Evolutionary conservation across 2,329 filamentous ascomycete species (phyloP), one percentile per base, ranked within the genome.

Genomic region (Teratosphaeriaceae sp.): DNA sequence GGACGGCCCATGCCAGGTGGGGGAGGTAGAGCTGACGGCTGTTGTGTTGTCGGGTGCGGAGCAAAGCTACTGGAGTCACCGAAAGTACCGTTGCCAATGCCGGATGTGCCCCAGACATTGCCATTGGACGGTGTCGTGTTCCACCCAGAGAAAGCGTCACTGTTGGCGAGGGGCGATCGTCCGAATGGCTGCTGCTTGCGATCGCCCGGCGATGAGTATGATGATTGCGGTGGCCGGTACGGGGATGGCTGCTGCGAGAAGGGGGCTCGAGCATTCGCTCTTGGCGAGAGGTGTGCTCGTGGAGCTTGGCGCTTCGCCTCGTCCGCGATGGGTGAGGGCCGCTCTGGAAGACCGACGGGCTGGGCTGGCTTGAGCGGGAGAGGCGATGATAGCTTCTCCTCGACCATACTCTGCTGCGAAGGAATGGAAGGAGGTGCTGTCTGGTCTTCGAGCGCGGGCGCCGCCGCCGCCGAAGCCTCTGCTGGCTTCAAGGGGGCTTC

Each of bases 51-150:
- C 9, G 55, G 49, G 41, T 60, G 43, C n/a, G 58, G 57, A 16
- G 57, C 57, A 36, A 60, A 61, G 16, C 42, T 46, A 36, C 50
- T 54, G 15, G 50, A 40, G 34, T 50, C 55, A 44, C 76, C 79
- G 56, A 89, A 89, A 0, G 84, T 87, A 33, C 85, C 85, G 60
- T 89, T 89, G 3, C 85, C 85, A 16, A 89, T 78, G 9, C 78
- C 80, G 42, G 80, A 75, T 51, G 85, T 80, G 15, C 80, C 84
- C 85, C 85, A 89, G 15, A 88, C 82, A 57, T 83, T 86, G 37
- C 75, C 71, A 11, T 41, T 66, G 9, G 68, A 50, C 71, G 72
- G 36, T 30, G 56, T 50, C 3, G 55, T 54, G 9, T 57, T 53
- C 59, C 57, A 62, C 31, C 55, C 52, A 9, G 55, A 47, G 34